phyloP scores from a whole-genome alignment of 345 rosid species.

The Leavenworthia alabamica region DNA sequence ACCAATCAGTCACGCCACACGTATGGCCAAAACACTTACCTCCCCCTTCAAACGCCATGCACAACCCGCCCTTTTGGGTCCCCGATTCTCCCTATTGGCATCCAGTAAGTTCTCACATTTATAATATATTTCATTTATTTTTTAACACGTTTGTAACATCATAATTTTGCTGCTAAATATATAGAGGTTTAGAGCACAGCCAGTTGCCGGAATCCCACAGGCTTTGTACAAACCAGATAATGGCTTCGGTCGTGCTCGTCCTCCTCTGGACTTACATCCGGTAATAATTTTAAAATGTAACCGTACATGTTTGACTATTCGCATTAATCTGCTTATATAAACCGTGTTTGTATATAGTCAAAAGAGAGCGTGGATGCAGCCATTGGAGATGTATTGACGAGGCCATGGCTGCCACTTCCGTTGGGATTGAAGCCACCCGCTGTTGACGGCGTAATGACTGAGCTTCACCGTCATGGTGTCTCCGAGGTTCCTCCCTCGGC shows the following conservation, averaged over 20 bases:
- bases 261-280: slow-evolving; percentile 50
- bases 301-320: neutral
- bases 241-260: slow-evolving; percentile 37
- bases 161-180: neutral
- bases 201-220: slow-evolving; percentile 53
- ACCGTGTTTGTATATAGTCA: slow-evolving; percentile 33
- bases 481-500: slow-evolving; percentile 53
- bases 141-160: too few relatives aligned
- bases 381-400: slow-evolving; percentile 65
- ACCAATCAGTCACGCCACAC: slow-evolving; percentile 19
- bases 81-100: slow-evolving; percentile 28
- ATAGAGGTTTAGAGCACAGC: slow-evolving; percentile 47
- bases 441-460: slow-evolving; percentile 55
- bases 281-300: slow-evolving; percentile 34
- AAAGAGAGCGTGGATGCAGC: slow-evolving; percentile 70
- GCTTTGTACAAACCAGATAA: slow-evolving; percentile 33
- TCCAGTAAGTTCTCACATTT: slow-evolving; percentile 3
- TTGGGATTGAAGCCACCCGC: slow-evolving; percentile 76
- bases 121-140: too few relatives aligned
- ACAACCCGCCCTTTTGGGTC: slow-evolving; percentile 23
- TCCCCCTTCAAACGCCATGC: slow-evolving; percentile 34
- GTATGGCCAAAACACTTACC: slow-evolving; percentile 60
- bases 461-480: slow-evolving; percentile 66
- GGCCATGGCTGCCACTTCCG: slow-evolving; percentile 84
- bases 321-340: neutral